These are phyloP conservation scores for Cyclotella atomus DNA, from an alignment of 108 stramenopile species.

Conservation along the genomic window DNA sequence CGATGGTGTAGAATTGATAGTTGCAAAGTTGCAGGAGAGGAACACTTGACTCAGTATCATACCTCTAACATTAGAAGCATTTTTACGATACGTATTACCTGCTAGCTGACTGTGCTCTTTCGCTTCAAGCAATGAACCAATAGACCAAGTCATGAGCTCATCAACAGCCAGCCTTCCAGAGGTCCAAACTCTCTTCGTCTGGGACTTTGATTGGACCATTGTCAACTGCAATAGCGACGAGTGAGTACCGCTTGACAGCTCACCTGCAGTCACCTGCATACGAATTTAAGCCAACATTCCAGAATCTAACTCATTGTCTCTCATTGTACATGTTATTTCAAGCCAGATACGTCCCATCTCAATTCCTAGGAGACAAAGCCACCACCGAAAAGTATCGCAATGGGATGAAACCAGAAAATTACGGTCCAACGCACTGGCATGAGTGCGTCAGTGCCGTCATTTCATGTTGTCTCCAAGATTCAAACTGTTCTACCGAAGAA, in stretches of 20 bases:
- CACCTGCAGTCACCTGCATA: too few species aligned
- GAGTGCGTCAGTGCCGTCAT: slow-evolving; percentile 37
- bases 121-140: too few species aligned
- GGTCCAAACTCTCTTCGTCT: slow-evolving; percentile 44
- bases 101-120: too few species aligned
- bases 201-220: slow-evolving; percentile 58
- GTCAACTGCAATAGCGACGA: slow-evolving; percentile 56
- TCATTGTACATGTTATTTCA: neutral
- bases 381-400: slow-evolving; percentile 5
- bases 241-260: slow-evolving; percentile 5
- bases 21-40: too few species aligned
- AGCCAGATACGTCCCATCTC: slow-evolving; percentile 26
- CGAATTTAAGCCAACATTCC: neutral
- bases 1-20: too few species aligned
- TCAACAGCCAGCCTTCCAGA: neutral
- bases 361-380: slow-evolving; percentile 38
- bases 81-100: too few species aligned
- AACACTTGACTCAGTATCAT: too few species aligned
- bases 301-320: neutral
- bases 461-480: slow-evolving; percentile 19
- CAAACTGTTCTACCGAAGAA: slow-evolving; percentile 24
- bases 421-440: slow-evolving; percentile 37
- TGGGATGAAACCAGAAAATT: slow-evolving; percentile 10
- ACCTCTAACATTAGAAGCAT: too few species aligned
- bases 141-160: neutral